A percentile compares a stretch with the other conserved stretches of the same genome.
Evolutionary conservation across 495 filamentous ascomycete genomes (phyloP).

Genomic region (Aspergillus steynii): DNA sequence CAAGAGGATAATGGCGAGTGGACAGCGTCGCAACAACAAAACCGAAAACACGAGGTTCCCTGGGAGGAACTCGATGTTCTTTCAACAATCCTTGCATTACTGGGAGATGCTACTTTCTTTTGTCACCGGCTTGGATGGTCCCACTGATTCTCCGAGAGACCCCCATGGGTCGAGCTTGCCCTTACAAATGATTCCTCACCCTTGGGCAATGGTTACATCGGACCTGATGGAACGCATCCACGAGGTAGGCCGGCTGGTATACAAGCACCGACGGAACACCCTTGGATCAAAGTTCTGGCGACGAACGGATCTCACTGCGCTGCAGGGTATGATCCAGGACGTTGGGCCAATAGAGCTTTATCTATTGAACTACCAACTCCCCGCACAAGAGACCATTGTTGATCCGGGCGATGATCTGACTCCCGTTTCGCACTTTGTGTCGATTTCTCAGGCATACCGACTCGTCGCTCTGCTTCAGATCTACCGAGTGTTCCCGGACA

Average conservation of each 20-base stretch:
- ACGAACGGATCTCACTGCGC: neutral
- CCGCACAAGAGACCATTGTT: neutral
- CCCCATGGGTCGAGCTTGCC: neutral
- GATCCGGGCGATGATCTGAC: neutral
- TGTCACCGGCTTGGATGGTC: neutral
- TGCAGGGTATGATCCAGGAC: neutral
- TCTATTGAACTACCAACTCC: neutral
- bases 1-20: neutral
- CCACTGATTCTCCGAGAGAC: neutral
- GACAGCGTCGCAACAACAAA: neutral
- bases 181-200: neutral
- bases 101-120: slow-evolving; percentile 6
- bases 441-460: slow-evolving; percentile 1
- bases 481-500: slow-evolving; percentile 5
- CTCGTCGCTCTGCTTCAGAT: slow-evolving; percentile 1
- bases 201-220: neutral
- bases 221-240: neutral
- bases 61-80: neutral
- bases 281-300: neutral
- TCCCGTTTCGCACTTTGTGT: neutral
- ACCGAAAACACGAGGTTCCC: neutral
- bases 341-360: neutral
- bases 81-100: slow-evolving; percentile 4
- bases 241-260: neutral
- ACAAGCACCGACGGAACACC: neutral